A percentile compares a stretch with the other conserved stretches of the same genome.
Evolutionary conservation across 2,329 filamentous ascomycete genomes (phyloP).

Genomic region (Calycina herbarum): DNA sequence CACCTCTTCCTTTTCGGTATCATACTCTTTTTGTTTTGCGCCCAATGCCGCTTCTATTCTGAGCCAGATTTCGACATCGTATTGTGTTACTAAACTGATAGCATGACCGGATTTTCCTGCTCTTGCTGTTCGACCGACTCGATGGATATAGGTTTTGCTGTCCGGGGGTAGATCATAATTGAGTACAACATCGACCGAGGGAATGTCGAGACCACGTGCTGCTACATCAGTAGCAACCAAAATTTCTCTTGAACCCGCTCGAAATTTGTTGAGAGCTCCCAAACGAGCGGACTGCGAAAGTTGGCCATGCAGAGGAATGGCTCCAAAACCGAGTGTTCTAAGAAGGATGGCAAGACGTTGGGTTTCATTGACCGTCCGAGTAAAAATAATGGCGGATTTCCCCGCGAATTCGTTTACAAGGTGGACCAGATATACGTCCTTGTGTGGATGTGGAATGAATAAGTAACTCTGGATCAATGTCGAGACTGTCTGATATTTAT

Average conservation of each 20-base stretch:
- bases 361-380: constrained; percentile 86
- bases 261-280: constrained; percentile 89
- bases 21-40: constrained; percentile 70
- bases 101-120: constrained; percentile 83
- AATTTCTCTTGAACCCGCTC: constrained; percentile 75
- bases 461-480: constrained; percentile 84
- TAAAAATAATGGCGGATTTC: constrained; percentile 88
- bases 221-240: constrained; percentile 94
- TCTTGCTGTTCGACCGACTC: constrained; percentile 83
- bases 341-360: constrained; percentile 83
- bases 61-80: constrained; percentile 78
- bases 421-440: constrained; percentile 87
- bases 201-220: constrained; percentile 88
- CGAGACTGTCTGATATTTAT: constrained; percentile 87
- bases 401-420: constrained; percentile 84
- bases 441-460: constrained; percentile 82
- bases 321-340: constrained; percentile 80
- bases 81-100: constrained; percentile 81
- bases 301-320: constrained; percentile 90
- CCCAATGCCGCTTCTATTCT: constrained; percentile 82
- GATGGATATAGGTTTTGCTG: constrained; percentile 87
- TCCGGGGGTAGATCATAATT: constrained; percentile 84
- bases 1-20: constrained; percentile 76
- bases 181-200: constrained; percentile 82
- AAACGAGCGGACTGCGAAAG: constrained; percentile 84